Evolutionary conservation across 202 grass and related monocot species (phyloP).

Genomic region (Hordeum pubiflorum): DNA sequence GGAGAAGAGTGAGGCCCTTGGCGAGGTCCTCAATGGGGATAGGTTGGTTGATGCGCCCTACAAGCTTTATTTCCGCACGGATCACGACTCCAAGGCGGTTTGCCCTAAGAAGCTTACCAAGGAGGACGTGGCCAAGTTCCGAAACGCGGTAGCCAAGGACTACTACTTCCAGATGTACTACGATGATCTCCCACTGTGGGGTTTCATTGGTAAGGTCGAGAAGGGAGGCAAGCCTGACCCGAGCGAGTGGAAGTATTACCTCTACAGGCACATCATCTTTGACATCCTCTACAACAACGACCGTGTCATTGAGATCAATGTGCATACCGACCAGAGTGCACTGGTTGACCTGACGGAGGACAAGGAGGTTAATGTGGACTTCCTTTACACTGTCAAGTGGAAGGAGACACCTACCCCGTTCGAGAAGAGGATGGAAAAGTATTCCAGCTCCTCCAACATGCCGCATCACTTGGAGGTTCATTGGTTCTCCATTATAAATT

Average conservation of each 20-base stretch:
- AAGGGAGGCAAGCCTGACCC: constrained; percentile 58
- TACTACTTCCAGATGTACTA: constrained; percentile 99
- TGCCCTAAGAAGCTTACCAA: constrained; percentile 70
- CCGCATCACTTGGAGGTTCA: constrained; percentile 90
- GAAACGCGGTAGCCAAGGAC: constrained; percentile 64
- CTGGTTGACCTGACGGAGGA: constrained; percentile 77
- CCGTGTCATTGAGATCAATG: constrained; percentile 79
- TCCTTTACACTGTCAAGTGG: constrained; percentile 89
- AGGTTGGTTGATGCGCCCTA: constrained; percentile 86
- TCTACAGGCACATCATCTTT: constrained; percentile 90
- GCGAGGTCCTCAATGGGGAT: constrained; percentile 88
- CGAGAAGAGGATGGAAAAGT: constrained; percentile 95
- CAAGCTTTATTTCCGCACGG: constrained; percentile 66
- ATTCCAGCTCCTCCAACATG: constrained; percentile 71
- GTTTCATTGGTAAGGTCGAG: constrained; percentile 83
- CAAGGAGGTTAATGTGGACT: constrained; percentile 56
- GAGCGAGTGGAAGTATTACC: constrained; percentile 69
- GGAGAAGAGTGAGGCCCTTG: constrained; percentile 82
- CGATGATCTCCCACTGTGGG: constrained; percentile 92
- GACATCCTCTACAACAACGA: constrained; percentile 73
- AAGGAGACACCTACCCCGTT: constrained; percentile 73
- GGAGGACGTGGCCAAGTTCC: constrained; percentile 76
- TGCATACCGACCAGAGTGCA: constrained; percentile 66
- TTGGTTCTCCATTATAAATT: constrained; percentile 99
- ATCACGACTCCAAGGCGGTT: constrained; percentile 54